Evolutionary conservation across 1,284 basidiomycete genomes (phyloP).

Genomic region (Acaromyces ingoldii): DNA sequence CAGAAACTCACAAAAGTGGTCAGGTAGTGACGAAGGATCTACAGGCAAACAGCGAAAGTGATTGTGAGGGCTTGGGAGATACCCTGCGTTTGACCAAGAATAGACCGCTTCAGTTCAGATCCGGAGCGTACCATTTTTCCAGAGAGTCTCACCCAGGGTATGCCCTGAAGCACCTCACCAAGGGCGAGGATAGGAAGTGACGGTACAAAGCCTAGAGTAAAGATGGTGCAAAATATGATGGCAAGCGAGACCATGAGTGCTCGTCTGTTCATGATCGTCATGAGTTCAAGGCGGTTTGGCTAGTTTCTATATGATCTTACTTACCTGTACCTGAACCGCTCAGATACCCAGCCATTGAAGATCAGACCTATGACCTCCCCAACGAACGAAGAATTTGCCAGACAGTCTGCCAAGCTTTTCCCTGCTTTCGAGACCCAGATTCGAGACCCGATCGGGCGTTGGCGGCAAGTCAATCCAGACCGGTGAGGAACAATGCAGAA

Average conservation of each 20-base stretch:
- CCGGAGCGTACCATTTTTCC: no score
- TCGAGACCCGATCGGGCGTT: no score
- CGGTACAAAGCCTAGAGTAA: slow-evolving; percentile 53
- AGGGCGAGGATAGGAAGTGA: slow-evolving; percentile 51
- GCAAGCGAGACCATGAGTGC: slow-evolving; percentile 47
- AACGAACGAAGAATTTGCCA: slow-evolving; percentile 22
- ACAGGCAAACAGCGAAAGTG: slow-evolving; percentile 54
- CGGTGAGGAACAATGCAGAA: no score
- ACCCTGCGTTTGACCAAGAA: no score
- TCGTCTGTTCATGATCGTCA: no score
- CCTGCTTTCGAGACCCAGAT: no score
- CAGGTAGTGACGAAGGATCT: slow-evolving; percentile 53
- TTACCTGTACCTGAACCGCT: slow-evolving; percentile 54
- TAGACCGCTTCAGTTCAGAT: no score
- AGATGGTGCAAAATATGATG: slow-evolving; percentile 49
- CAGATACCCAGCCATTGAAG: slow-evolving; percentile 52
- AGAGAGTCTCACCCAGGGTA: no score
- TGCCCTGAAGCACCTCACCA: slow-evolving; percentile 51
- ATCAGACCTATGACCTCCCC: slow-evolving; percentile 53
- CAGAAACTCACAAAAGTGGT: slow-evolving; percentile 54
- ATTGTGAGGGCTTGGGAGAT: slow-evolving; percentile 53
- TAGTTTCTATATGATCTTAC: no score
- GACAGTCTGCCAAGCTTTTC: slow-evolving; percentile 54
- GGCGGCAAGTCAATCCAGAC: no score
- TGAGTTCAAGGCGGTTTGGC: no score